A percentile compares a stretch with the other conserved stretches of the same genome.
These are phyloP conservation scores for Clarireedia hainanense DNA, from an alignment of 2,329 filamentous ascomycete genomes.

Conservation along the genomic window DNA sequence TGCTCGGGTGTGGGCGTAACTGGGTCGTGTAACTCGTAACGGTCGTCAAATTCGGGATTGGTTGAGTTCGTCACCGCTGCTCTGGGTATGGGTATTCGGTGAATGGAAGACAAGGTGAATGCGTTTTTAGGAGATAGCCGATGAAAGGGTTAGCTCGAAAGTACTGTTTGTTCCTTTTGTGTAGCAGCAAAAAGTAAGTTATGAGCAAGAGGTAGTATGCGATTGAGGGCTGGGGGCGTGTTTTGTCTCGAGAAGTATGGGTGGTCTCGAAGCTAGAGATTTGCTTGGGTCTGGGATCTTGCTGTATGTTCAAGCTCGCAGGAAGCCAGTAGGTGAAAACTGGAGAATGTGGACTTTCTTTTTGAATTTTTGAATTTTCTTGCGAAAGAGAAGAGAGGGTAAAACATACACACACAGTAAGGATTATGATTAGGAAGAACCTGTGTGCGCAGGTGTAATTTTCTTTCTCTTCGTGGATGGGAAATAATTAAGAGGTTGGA, in stretches of 20 bases:
- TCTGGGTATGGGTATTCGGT: constrained; percentile 8
- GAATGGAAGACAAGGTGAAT: constrained; percentile 26
- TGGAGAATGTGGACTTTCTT: no score
- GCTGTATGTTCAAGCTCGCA: no score
- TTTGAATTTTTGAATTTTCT: no score
- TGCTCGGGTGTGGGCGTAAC: constrained; percentile 22
- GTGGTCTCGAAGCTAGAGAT: no score
- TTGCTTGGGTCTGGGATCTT: no score
- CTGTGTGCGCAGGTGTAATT: background rate
- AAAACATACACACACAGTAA: background rate
- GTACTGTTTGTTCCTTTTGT: background rate
- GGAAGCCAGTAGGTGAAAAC: no score
- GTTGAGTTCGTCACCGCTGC: constrained; percentile 28
- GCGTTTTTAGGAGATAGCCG: constrained; percentile 12
- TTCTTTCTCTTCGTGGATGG: background rate
- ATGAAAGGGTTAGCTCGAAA: background rate
- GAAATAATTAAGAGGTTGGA: background rate
- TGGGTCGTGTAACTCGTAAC: constrained; percentile 29
- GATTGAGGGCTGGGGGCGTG: background rate
- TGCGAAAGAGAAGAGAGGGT: no score
- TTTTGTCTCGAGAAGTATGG: background rate
- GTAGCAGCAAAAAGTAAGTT: background rate
- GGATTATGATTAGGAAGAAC: background rate
- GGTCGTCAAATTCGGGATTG: constrained; percentile 26
- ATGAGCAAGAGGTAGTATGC: background rate